These are phyloP conservation scores for Berberis thunbergii DNA, from an alignment of 164 flowering plant genomes.

Conservation along the genomic window DNA sequence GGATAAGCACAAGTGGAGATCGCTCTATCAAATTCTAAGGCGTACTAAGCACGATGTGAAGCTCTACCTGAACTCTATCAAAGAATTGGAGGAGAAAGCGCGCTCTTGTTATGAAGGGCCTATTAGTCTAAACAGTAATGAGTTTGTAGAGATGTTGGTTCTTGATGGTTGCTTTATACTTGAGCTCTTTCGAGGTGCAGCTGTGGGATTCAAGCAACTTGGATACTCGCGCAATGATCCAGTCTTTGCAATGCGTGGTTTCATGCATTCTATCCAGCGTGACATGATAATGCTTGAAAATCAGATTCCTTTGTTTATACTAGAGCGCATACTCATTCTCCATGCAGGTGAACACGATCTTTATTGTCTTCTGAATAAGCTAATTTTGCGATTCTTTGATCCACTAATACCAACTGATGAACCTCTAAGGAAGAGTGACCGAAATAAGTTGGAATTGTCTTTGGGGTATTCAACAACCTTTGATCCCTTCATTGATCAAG, in stretches of 20 bases:
- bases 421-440: constrained; percentile 42
- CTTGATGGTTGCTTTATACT: constrained; percentile 60
- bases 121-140: constrained; percentile 30
- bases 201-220: constrained; percentile 41
- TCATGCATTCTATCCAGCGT: constrained; percentile 60
- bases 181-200: constrained; percentile 52
- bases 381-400: constrained; percentile 50
- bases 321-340: constrained; percentile 39
- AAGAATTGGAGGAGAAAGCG: constrained; percentile 46
- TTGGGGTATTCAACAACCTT: constrained; percentile 27
- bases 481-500: constrained; percentile 59
- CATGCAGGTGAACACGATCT: constrained; percentile 39
- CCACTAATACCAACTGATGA: constrained; percentile 79
- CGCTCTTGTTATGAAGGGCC: constrained; percentile 55
- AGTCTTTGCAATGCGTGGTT: constrained; percentile 56
- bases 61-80: constrained; percentile 32
- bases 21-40: constrained; percentile 34
- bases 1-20: constrained; percentile 64
- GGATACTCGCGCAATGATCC: constrained; percentile 64
- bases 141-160: constrained; percentile 61
- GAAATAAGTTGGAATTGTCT: constrained; percentile 37
- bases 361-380: constrained; percentile 34
- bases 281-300: constrained; percentile 81
- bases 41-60: constrained; percentile 37
- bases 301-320: constrained; percentile 55